Evolutionary conservation across 805 yeast genomes (phyloP).

Genomic region (Saccharomycopsis sp.): DNA sequence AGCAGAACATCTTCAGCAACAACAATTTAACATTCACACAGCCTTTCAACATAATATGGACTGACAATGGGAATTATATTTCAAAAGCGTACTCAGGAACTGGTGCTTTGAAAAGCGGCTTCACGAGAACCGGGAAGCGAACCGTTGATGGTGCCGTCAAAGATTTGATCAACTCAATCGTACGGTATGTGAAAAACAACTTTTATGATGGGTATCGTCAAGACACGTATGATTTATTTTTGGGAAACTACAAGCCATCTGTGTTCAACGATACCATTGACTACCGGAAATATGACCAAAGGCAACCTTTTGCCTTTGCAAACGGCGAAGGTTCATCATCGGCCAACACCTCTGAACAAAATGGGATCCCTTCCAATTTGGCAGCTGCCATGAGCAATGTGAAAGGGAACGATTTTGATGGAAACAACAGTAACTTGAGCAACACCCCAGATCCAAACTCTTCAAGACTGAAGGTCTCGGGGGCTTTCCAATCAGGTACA

Average conservation of each 20-base stretch:
- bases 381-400: too few species aligned
- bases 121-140: conserved; percentile 88
- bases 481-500: too few species aligned
- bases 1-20: neutral
- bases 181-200: conserved; percentile 80
- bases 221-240: conserved; percentile 80
- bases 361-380: too few species aligned
- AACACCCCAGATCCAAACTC: too few species aligned
- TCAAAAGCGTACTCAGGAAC: conserved; percentile 90
- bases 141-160: conserved; percentile 76
- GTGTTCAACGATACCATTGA: conserved; percentile 4
- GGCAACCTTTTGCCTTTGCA: too few species aligned
- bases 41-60: conserved; percentile 82
- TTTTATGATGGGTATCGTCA: conserved; percentile 86
- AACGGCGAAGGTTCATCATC: too few species aligned
- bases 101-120: conserved; percentile 94
- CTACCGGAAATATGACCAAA: neutral
- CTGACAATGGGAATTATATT: conserved; percentile 94
- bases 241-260: conserved; percentile 49
- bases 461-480: too few species aligned
- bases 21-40: neutral
- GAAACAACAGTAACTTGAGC: too few species aligned
- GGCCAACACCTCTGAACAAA: neutral
- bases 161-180: conserved; percentile 76
- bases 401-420: too few species aligned